Evolutionary conservation across 371 early-diverging fungal genomes (phyloP).

Genomic region (Chytridium lagenaria): DNA sequence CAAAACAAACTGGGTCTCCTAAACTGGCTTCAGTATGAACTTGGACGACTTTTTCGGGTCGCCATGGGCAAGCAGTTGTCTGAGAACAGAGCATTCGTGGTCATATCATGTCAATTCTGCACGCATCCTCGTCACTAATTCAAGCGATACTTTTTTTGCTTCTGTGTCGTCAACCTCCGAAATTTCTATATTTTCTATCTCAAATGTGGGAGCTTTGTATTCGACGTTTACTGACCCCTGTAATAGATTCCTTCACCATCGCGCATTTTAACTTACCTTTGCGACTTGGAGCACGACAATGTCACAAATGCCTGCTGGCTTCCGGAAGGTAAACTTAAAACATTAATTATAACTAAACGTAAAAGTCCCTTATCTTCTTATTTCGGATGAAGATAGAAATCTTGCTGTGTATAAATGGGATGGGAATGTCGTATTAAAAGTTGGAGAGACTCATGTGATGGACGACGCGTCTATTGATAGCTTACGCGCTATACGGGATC

Average conservation of each 20-base stretch:
- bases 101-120: conserved; percentile 65
- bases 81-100: conserved; percentile 72
- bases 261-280: neutral
- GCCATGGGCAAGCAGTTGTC: conserved; percentile 62
- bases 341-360: neutral
- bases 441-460: neutral
- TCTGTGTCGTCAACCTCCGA: conserved; percentile 26
- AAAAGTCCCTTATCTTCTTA: neutral
- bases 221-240: no score
- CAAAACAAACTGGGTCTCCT: conserved; percentile 69
- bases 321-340: neutral
- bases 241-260: neutral
- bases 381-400: neutral
- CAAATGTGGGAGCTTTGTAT: no score
- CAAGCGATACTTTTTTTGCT: conserved; percentile 31
- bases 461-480: neutral
- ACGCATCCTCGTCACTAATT: conserved; percentile 50
- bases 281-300: neutral
- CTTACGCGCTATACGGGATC: neutral
- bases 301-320: neutral
- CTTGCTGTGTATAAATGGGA: neutral
- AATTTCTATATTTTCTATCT: neutral
- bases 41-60: conserved; percentile 79
- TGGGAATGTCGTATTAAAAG: neutral
- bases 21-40: conserved; percentile 71